Evolutionary conservation across 768 basidiomycete genomes (phyloP), one percentile per base, ranked within the genome.

Genomic region (Fomitopsis pulvina): DNA sequence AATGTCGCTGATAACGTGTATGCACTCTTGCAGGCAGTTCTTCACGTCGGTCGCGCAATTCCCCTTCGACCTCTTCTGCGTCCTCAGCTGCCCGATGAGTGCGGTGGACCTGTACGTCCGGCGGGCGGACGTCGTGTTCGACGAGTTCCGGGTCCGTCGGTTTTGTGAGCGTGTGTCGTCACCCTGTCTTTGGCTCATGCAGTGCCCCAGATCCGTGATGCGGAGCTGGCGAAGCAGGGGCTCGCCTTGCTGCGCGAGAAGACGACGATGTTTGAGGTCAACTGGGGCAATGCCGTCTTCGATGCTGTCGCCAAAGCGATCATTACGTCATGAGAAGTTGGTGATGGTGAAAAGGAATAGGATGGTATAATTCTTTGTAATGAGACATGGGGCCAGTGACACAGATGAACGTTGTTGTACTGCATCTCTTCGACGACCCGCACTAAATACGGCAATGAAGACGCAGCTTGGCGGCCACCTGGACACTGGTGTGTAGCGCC

Each of bases 41-140:
- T 26, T 62, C 11, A 57, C 56, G 28, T 52, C 60, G 8, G 9
- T 68, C 1, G 43, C 53, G 7, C 60, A 55, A 24, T 62, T 71
- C 38, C 68, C 70, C 8, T 57, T 50, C n/a, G 62, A 66, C 45
- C 14, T 70, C n/a, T 14, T 56, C 5, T 55, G 61, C 28, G 50
- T 63, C 16, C 58, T 62, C 26, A 47, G 51, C 29, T 62, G 71
- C 49, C 73, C 72, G 0, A 54, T 66, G 52, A 57, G 57, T 8
- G 52, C 56, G 9, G 51, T 71, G 11, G 68, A 74, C 47, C 45
- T 77, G 4, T 64, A 69, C 52, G 57, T 68, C 18, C 55, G 64
- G 11, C 65, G 68, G 4, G 55, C 63, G 3, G 71, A 76, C 39
- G 63, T 75, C 26, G 70, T 66, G 6, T 75, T 75, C 42, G 66